Base-by-base conservation (phyloP, 179 eudicot species). In the Actinidia chinensis region DNA sequence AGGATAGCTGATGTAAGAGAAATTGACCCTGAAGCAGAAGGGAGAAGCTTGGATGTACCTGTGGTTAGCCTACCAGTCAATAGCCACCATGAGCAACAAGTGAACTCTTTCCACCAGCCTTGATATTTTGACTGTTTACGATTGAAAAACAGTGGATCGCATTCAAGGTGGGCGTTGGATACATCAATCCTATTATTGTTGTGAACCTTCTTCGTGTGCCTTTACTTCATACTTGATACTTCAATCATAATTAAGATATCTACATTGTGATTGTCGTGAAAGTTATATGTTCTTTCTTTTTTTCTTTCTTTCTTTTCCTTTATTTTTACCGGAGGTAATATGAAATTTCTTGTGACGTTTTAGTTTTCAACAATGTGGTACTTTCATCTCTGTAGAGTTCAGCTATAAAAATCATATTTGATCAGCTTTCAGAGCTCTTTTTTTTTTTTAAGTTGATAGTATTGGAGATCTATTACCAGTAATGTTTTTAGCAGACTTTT, bases 1-100 rank as follows among this genome's bases (percentile, higher is more conserved):
- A 83, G 86, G 48, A 90, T 93, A 78, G 88, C 97, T 9, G 98
- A 95, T 75, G 99, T 95, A 8, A 83, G 95, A 78, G 99, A 95
- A 82, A 85, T 93, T 64, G 80, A 85, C 23, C 79, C 85, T 2
- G 89, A 86, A 79, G 79, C 83, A 50, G 90, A 85, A 76, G 80
- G 87, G 50, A 85, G 84, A 75, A 94, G 95, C 80, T 82, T 86
- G 36, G 98, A 94, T 78, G 90, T 93, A 28, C 83, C 97, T 18
- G 98, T 92, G 44, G 89, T 93, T 81, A 86, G 77, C 40, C 74
- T 17, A 42, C 83, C 85, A 36, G 71, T 59, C 66, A 79, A 85
- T 60, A 25, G 79, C 14, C 85, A 83, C 74, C 88, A 84, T 67
- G 91, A 86, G 76, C 90, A 86, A 68, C 81, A 76, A 25, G 78